These are phyloP conservation scores for Eustoma russellianum DNA, from an alignment of 257 asterid species.

Conservation along the genomic window DNA sequence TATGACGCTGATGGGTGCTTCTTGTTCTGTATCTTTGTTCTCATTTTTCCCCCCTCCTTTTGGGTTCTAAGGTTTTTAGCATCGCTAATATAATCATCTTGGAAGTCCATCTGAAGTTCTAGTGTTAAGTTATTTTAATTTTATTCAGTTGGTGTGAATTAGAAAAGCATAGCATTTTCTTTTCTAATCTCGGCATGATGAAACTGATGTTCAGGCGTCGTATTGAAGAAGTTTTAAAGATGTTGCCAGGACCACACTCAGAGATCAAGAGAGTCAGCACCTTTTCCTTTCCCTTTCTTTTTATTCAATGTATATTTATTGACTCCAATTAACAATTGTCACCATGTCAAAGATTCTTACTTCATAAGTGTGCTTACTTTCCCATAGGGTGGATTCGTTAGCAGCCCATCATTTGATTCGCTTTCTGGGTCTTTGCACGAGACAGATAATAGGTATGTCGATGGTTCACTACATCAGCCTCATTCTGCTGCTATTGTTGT, in stretches of 20 bases:
- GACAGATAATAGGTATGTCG: constrained; percentile 29
- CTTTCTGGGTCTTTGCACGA: constrained; percentile 49
- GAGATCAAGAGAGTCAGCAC: constrained; percentile 69
- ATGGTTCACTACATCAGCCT: too few species aligned
- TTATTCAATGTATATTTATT: constrained; percentile 2
- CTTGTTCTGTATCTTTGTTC: too few species aligned
- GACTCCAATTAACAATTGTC: constrained; percentile 2
- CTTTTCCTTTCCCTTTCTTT: constrained; percentile 3
- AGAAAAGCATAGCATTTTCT: background rate
- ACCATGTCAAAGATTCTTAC: constrained; percentile 1
- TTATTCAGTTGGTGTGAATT: background rate
- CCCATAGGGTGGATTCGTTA: constrained; percentile 67
- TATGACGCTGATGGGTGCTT: too few species aligned
- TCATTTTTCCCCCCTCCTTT: too few species aligned
- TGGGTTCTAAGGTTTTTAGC: too few species aligned
- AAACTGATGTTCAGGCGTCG: constrained; percentile 60
- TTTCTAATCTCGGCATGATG: background rate
- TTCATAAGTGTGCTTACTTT: constrained; percentile 10
- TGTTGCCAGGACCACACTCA: constrained; percentile 96
- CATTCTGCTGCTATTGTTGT: too few species aligned
- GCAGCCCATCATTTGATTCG: constrained; percentile 54
- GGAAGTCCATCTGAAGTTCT: background rate
- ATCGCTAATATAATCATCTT: too few species aligned
- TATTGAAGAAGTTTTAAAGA: constrained; percentile 72
- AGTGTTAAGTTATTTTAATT: background rate